Evolutionary conservation across 208 protist genomes (phyloP).

Genomic region (Wallacemonas sp.): DNA sequence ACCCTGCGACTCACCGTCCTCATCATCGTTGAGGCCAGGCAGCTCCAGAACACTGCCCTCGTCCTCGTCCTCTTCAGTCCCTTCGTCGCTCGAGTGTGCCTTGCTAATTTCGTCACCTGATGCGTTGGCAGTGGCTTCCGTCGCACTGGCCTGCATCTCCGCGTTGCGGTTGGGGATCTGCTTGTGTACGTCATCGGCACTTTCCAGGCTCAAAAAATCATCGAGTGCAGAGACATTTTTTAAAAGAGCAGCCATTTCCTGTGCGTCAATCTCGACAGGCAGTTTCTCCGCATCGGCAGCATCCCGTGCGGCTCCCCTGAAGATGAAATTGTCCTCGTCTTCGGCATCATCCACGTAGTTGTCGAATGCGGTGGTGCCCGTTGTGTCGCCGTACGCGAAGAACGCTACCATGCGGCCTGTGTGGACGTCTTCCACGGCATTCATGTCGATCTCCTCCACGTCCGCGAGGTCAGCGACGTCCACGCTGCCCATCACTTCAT

Average conservation of each 20-base stretch:
- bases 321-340: neutral
- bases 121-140: too few species aligned
- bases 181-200: neutral
- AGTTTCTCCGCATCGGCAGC: too few species aligned
- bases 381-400: slow-evolving; percentile 29
- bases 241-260: slow-evolving; percentile 6
- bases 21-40: slow-evolving; percentile 15
- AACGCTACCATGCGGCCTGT: slow-evolving; percentile 51
- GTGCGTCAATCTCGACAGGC: neutral
- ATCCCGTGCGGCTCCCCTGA: too few species aligned
- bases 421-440: slow-evolving; percentile 28
- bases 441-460: slow-evolving; percentile 34
- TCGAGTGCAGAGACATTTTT: slow-evolving; percentile 21
- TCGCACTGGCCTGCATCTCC: too few species aligned
- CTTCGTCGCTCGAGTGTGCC: neutral
- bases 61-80: neutral
- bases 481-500: neutral
- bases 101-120: too few species aligned
- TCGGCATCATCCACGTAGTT: slow-evolving; percentile 41
- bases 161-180: neutral
- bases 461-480: slow-evolving; percentile 7
- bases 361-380: slow-evolving; percentile 46
- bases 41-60: slow-evolving; percentile 3
- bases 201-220: slow-evolving; percentile 19
- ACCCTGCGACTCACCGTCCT: neutral